phyloP scores from a whole-genome alignment of 306 rosid species.

The Coriaria nepalensis region DNA sequence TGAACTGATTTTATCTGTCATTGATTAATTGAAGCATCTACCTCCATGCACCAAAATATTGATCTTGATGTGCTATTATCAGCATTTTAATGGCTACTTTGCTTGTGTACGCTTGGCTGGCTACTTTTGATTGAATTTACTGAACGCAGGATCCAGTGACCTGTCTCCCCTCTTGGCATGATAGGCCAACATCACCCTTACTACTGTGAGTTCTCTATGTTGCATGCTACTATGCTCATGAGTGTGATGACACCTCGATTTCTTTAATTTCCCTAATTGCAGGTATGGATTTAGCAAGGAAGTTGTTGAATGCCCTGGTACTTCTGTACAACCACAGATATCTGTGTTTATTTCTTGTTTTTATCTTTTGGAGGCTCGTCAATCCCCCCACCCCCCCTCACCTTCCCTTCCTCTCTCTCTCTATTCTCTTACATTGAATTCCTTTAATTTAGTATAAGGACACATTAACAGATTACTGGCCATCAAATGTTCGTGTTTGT shows the following conservation, averaged over 20 bases:
- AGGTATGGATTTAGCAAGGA: constrained; percentile 91
- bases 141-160: constrained; percentile 71
- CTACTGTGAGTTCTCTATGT: constrained; percentile 50
- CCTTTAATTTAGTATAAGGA: constrained; percentile 1
- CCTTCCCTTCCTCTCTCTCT: background rate
- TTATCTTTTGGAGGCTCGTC: no score
- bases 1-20: no score
- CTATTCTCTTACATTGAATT: background rate
- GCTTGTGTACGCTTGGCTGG: constrained; percentile 8
- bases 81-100: constrained; percentile 3
- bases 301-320: constrained; percentile 90
- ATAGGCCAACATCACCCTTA: constrained; percentile 49
- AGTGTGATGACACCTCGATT: no score
- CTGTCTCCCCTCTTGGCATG: constrained; percentile 59
- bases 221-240: no score
- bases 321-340: no score
- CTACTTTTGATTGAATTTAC: constrained; percentile 13
- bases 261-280: constrained; percentile 15
- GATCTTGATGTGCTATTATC: constrained; percentile 4
- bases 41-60: no score
- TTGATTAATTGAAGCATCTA: no score
- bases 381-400: no score
- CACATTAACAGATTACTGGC: constrained; percentile 60
- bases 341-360: no score
- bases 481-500: constrained; percentile 44